These are phyloP conservation scores for Nannizziopsis barbatae DNA, from an alignment of 2,329 filamentous ascomycete species.

Conservation along the genomic window DNA sequence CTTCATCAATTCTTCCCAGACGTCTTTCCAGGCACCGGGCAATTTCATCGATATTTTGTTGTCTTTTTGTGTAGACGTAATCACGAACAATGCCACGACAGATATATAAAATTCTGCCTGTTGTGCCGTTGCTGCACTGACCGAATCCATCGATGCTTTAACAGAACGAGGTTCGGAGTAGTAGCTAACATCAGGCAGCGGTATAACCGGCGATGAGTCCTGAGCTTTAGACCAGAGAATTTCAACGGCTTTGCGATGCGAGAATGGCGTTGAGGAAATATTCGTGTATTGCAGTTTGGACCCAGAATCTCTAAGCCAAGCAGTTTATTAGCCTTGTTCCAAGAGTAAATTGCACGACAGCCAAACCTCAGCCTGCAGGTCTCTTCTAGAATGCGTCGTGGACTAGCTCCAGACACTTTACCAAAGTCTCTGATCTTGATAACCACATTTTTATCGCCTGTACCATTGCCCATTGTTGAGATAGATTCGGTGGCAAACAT, in stretches of 20 bases:
- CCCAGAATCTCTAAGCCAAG: constrained; percentile 50
- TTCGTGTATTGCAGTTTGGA: constrained; percentile 57
- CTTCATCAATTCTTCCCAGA: constrained; percentile 70
- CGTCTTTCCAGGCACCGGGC: constrained; percentile 68
- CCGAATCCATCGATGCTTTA: constrained; percentile 59
- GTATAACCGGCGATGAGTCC: constrained; percentile 37
- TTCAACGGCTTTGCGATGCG: constrained; percentile 61
- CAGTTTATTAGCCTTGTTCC: constrained; percentile 3
- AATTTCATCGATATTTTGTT: constrained; percentile 73
- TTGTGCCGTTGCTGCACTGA: constrained; percentile 62
- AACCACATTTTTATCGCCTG: constrained; percentile 18
- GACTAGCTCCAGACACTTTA: constrained; percentile 64
- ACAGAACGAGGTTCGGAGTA: constrained; percentile 39
- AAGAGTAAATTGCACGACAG: not conserved
- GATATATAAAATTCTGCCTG: constrained; percentile 84
- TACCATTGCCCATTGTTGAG: constrained; percentile 34
- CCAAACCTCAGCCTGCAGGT: constrained; percentile 65
- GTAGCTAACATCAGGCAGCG: constrained; percentile 34
- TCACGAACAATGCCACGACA: constrained; percentile 67
- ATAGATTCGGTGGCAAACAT: constrained; percentile 42
- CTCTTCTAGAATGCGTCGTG: constrained; percentile 69
- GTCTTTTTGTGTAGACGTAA: constrained; percentile 69
- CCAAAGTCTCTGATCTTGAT: constrained; percentile 71
- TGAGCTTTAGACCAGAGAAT: constrained; percentile 72
- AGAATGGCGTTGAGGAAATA: constrained; percentile 62